A percentile compares a stretch with the other conserved stretches of the same genome.
These are phyloP conservation scores for Phyllosticta paracitricarpa DNA, from an alignment of 2,329 filamentous ascomycete genomes.

Conservation along the genomic window DNA sequence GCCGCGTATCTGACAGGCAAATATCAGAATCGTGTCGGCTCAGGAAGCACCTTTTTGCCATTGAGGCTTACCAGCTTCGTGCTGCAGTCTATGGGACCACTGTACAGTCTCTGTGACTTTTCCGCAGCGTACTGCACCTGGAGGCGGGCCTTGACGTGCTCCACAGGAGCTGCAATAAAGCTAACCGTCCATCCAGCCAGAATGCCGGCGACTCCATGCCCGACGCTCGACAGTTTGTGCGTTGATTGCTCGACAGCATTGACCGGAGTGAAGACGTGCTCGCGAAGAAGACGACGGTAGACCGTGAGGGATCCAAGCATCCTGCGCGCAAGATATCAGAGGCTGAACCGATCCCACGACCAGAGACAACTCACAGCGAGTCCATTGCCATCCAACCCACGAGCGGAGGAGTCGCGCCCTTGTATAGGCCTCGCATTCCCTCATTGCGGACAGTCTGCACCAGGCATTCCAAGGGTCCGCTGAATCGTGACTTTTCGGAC, in stretches of 20 bases:
- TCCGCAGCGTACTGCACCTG: constrained; percentile 85
- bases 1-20: constrained; percentile 24
- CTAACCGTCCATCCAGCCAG: constrained; percentile 82
- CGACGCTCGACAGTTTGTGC: constrained; percentile 58
- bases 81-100: constrained; percentile 76
- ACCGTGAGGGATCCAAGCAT: constrained; percentile 90
- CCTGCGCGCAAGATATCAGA: constrained; percentile 15
- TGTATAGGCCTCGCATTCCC: constrained; percentile 79
- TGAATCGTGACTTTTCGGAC: constrained; percentile 65
- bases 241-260: constrained; percentile 23
- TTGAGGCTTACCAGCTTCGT: constrained; percentile 47
- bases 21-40: not conserved
- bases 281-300: constrained; percentile 74
- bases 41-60: not conserved
- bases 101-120: constrained; percentile 70
- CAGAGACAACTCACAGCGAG: constrained; percentile 39
- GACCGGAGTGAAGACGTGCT: constrained; percentile 61
- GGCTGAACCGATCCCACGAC: not conserved
- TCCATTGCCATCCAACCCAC: constrained; percentile 99
- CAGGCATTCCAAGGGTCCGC: constrained; percentile 76
- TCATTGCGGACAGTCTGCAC: constrained; percentile 77
- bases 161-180: constrained; percentile 86
- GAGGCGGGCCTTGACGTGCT: constrained; percentile 87
- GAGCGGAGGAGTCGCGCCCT: constrained; percentile 82
- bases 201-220: constrained; percentile 80